Evolutionary conservation across 345 rosid species (phyloP), one percentile per base, ranked within the genome.

Genomic region (Syzygium grande): DNA sequence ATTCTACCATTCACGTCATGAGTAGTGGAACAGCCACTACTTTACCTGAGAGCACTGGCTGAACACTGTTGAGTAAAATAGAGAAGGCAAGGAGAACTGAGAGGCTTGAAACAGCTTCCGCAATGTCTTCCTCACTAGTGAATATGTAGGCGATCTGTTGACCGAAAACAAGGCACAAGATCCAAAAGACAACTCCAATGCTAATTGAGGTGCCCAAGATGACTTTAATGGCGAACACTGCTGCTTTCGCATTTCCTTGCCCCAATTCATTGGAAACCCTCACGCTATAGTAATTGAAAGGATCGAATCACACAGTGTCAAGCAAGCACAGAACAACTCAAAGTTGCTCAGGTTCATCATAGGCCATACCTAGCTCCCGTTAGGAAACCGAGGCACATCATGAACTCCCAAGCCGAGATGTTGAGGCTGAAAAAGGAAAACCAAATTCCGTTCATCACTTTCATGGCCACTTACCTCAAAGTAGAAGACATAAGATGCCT

Each of bases 201-300:
- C 55, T 29, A 9, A 34, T 49, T 23, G 92, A 87, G 27, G 89
- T 92, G 8, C 61, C 8, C 3, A 90, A n/a, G 8, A 61, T 61
- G 10, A 92, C 92, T 86, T 89, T 91, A 9, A 93, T 85, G 2
- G 94, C 84, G 63, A 93, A 93, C 41, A 86, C 86, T 21, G 90
- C 92, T 12, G 92, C 94, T 46, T 88, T 87, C 0, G 91, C 91
- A 43, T 92, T 84, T 55, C 93, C 92, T 85, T 63, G 90, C 30
- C 95, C 95, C 63, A 94, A 51, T 90, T 93, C 94, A 85, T 94
- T 94, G 23, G 94, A 87, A 7, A 94, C 91, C 49, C 95, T 86
- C 25, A 92, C 95, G 1, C 98, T 95, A 77, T 16, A 56, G 7
- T 61, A 53, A 58, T 9, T 61, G 43, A 27, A 10, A 51, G 52